Evolutionary conservation across 352 stramenopile species (phyloP).

Genomic region (Globisporangium barbulae): DNA sequence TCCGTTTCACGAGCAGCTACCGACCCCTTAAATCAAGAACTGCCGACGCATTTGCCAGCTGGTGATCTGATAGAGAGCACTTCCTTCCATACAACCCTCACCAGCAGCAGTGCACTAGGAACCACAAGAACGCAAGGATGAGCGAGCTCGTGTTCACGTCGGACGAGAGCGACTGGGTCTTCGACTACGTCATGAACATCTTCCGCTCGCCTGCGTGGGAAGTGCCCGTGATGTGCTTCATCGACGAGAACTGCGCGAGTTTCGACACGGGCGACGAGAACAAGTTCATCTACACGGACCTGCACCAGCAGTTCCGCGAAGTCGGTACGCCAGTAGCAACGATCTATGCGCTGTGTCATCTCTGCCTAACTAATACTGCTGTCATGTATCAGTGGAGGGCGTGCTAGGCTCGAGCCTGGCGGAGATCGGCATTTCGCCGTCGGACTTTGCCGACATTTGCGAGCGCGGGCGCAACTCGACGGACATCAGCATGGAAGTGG

Average conservation of each 20-base stretch:
- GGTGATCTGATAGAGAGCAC: neutral
- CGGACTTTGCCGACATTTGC: slow-evolving; percentile 83
- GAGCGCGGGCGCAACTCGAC: slow-evolving; percentile 57
- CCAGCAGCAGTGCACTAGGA: neutral
- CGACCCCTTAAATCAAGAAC: neutral
- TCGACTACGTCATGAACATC: slow-evolving; percentile 88
- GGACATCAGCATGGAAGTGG: slow-evolving; percentile 69
- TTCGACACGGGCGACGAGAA: slow-evolving; percentile 90
- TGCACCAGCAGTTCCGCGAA: slow-evolving; percentile 81
- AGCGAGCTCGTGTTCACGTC: slow-evolving; percentile 38
- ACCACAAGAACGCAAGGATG: slow-evolving; percentile 7
- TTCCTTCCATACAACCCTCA: neutral
- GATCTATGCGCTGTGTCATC: no score
- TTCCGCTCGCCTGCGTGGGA: slow-evolving; percentile 88
- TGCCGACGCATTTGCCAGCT: slow-evolving; percentile 1
- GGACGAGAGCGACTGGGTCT: slow-evolving; percentile 82
- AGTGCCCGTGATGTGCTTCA: slow-evolving; percentile 86
- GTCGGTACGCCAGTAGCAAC: slow-evolving; percentile 23
- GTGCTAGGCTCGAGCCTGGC: slow-evolving; percentile 78
- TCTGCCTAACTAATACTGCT: neutral
- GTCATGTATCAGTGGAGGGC: slow-evolving; percentile 43
- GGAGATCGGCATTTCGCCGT: slow-evolving; percentile 80
- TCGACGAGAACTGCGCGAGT: slow-evolving; percentile 86
- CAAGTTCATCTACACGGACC: slow-evolving; percentile 86
- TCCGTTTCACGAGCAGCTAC: slow-evolving; percentile 3